Evolutionary conservation across 345 rosid genomes (phyloP), one percentile per base, ranked within the genome.

Genomic region (Eucalyptus polyanthemos): DNA sequence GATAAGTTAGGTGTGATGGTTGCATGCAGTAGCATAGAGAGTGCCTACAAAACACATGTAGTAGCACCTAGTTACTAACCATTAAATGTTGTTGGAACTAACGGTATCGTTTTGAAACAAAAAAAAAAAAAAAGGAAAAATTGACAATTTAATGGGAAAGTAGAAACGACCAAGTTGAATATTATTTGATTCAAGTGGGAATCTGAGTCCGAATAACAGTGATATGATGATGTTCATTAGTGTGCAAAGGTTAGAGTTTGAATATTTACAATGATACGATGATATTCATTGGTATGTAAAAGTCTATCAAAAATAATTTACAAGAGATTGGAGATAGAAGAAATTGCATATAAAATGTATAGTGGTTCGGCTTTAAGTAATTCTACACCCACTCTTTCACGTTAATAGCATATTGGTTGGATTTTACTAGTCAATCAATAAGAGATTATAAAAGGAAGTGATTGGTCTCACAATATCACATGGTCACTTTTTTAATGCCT

Each of bases 321-420:
- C 0, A 2, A 56, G 62, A 22, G 13, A 56, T 56, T 56, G 9
- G 11, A 56, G 12, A 56, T 9, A 22, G 29, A 56, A 56, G 29
- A 56, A 56, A 56, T 56, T 24, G 62, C 29, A 24, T 10, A 56
- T 24, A 56, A 1, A 10, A 56, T 56, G 9, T 56, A 56, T 22
- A 24, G 58, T 24, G 12, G 29, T 24, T 56, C 4, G 0, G 1
- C 62, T 56, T 24, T 22, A 4, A 9, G 3, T 56, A 56, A 56
- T 1, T 24, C 0, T 56, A 24, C 13, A 9, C 1, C 3, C 29
- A 56, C 14, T 56, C 3, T 56, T 56, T 11, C 0, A 56, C 0
- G 6, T 2, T 56, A 25, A 24, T 56, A 56, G 14, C 29, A 24
- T 24, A 56, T 11, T 56, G 27, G 2, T 56, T 56, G 13, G 6